These are phyloP conservation scores for Scalesia atractyloides DNA, from an alignment of 129 eudicot genomes.

Conservation along the genomic window DNA sequence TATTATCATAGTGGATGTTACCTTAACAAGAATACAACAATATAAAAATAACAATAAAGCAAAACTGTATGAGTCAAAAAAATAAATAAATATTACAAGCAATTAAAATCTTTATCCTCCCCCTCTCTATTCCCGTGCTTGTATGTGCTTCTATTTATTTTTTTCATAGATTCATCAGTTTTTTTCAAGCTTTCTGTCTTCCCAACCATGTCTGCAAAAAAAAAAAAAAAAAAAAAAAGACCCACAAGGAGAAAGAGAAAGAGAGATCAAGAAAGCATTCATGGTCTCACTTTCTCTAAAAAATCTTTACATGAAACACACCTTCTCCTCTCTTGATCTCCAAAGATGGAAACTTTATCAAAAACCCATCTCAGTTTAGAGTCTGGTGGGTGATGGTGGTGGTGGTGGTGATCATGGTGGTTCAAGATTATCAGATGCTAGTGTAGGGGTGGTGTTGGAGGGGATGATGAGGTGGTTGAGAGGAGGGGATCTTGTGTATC, in stretches of 20 bases:
- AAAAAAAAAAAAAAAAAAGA: background rate
- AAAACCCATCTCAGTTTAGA: slow-evolving; percentile 51
- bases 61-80: background rate
- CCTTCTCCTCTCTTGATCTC: slow-evolving; percentile 21
- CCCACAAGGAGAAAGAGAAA: background rate
- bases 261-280: slow-evolving; percentile 33
- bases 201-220: slow-evolving; percentile 25
- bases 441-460: slow-evolving; percentile 33
- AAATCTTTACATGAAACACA: slow-evolving; percentile 40
- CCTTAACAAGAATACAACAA: background rate
- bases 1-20: slow-evolving; percentile 21
- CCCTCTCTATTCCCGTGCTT: slow-evolving; percentile 39
- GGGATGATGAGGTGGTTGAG: slow-evolving; percentile 25
- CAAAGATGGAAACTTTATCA: slow-evolving; percentile 53
- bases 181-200: slow-evolving; percentile 33
- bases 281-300: slow-evolving; percentile 39
- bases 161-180: slow-evolving; percentile 21
- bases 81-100: background rate
- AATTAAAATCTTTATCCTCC: slow-evolving; percentile 6
- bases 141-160: slow-evolving; percentile 26
- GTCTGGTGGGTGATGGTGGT: slow-evolving; percentile 15
- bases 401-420: slow-evolving; percentile 10
- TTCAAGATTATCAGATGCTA: slow-evolving; percentile 35
- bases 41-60: background rate
- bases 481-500: slow-evolving; percentile 56